Evolutionary conservation across 192 early-diverging fungal species (phyloP).

Genomic region (Mortierella antarctica): DNA sequence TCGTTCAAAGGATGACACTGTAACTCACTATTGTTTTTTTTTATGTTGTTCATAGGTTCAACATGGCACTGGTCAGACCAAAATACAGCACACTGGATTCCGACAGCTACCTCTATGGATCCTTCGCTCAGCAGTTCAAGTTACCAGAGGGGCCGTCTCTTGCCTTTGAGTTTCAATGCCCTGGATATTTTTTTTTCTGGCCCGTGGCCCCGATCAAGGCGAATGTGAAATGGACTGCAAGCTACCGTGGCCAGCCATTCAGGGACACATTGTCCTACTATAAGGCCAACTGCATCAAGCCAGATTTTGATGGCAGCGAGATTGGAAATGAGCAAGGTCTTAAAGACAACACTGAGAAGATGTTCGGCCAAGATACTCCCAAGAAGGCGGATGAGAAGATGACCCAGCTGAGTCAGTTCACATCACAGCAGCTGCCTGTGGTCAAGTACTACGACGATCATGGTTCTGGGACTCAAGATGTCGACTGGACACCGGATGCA

Average conservation of each 20-base stretch:
- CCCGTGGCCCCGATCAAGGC: not conserved
- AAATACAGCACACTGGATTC: constrained; percentile 9
- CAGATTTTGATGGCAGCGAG: not conserved
- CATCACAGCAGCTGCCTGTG: constrained; percentile 16
- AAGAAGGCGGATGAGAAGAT: constrained; percentile 26
- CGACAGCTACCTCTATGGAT: constrained; percentile 28
- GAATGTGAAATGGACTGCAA: constrained; percentile 16
- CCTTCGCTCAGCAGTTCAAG: constrained; percentile 20
- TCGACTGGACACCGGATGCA: not conserved
- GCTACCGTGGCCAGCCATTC: constrained; percentile 14
- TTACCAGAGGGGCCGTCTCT: constrained; percentile 8
- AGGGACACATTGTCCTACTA: constrained; percentile 10
- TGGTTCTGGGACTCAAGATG: constrained; percentile 17
- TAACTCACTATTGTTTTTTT: not conserved
- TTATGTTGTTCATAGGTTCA: constrained; percentile 17
- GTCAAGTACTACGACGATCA: constrained; percentile 42
- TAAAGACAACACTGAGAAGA: constrained; percentile 2
- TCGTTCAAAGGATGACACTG: not conserved
- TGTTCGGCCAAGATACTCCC: not conserved
- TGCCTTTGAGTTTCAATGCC: constrained; percentile 10
- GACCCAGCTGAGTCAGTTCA: constrained; percentile 12
- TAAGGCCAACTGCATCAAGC: constrained; percentile 26
- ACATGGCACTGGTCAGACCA: constrained; percentile 22
- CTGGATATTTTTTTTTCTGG: not conserved
- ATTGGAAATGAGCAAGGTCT: constrained; percentile 3